Conservation (phyloP, 352 stramenopile species). For the Phytopythium oedochilum region DNA sequence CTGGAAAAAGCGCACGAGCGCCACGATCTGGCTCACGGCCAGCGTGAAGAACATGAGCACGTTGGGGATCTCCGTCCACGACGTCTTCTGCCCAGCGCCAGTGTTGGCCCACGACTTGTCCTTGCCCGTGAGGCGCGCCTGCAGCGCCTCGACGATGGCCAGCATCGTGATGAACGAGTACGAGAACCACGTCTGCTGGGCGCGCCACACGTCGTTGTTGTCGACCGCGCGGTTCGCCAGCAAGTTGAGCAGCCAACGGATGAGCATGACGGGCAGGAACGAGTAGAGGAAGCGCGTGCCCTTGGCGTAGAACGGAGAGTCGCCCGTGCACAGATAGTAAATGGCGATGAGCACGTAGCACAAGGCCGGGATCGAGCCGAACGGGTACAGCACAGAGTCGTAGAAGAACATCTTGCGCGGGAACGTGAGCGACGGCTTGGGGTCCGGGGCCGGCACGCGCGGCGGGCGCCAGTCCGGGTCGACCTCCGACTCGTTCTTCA, state of each 20-base stretch:
- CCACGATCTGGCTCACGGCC: conserved; percentile 64
- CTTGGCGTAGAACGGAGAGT: conserved; percentile 82
- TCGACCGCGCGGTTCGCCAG: conserved; percentile 83
- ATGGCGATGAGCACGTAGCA: conserved; percentile 83
- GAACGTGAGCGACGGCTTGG: conserved; percentile 77
- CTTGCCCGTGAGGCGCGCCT: conserved; percentile 77
- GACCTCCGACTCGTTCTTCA: conserved; percentile 88
- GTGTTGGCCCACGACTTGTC: conserved; percentile 88
- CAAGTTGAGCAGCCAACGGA: conserved; percentile 79
- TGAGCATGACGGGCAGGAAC: conserved; percentile 83
- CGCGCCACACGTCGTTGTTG: conserved; percentile 88
- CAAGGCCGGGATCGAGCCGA: conserved; percentile 81
- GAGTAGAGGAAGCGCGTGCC: conserved; percentile 80
- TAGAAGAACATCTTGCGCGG: conserved; percentile 90
- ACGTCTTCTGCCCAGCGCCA: conserved; percentile 86
- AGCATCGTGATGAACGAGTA: conserved; percentile 88
- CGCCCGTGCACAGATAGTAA: conserved; percentile 84
- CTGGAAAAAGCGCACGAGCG: conserved; percentile 82
- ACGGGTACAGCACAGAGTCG: conserved; percentile 86
- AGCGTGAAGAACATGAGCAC: conserved; percentile 87
- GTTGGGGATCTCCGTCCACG: conserved; percentile 87
- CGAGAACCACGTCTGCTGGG: conserved; percentile 89
- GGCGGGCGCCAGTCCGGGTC: conserved; percentile 84
- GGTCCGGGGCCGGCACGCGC: conserved; percentile 75
- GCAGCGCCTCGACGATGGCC: conserved; percentile 77